Conservation (phyloP, 2,329 filamentous ascomycete genomes). For the Orbilia javanica region DNA sequence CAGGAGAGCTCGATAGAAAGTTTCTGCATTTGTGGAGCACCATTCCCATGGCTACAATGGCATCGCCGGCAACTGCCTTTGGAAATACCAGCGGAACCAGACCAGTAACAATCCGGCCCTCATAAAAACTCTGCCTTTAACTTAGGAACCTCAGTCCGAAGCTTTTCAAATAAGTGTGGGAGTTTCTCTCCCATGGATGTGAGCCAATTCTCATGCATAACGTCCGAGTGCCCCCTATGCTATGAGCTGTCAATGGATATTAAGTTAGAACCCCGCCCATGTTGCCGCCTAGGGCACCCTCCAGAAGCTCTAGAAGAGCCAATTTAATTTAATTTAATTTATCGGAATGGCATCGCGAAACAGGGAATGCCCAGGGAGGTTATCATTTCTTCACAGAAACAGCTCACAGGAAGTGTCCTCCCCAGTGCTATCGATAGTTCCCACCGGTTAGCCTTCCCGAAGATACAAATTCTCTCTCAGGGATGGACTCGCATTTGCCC, state of each 20-base stretch:
- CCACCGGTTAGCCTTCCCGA: slow-evolving; percentile 53
- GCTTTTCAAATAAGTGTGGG: slow-evolving; percentile 46
- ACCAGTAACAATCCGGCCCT: slow-evolving; percentile 10
- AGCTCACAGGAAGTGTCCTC: slow-evolving; percentile 1
- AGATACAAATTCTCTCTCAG: slow-evolving; percentile 8
- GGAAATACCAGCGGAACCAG: slow-evolving; percentile 20
- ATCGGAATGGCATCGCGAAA: slow-evolving; percentile 57
- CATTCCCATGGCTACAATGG: slow-evolving; percentile 26
- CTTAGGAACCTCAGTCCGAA: slow-evolving; percentile 43
- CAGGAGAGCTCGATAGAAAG: slow-evolving; percentile 2
- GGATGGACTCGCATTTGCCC: slow-evolving; percentile 38
- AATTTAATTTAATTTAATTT: slow-evolving; percentile 58
- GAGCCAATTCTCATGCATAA: slow-evolving; percentile 28
- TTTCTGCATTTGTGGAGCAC: slow-evolving; percentile 7
- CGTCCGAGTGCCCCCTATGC: slow-evolving; percentile 21
- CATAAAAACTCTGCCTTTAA: neutral
- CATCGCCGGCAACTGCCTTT: neutral
- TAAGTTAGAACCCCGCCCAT: slow-evolving; percentile 40
- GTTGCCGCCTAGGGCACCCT: slow-evolving; percentile 46
- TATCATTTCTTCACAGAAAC: slow-evolving; percentile 14
- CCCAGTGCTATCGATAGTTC: neutral
- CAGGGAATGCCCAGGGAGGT: slow-evolving; percentile 31
- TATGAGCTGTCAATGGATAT: slow-evolving; percentile 56
- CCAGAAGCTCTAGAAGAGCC: slow-evolving; percentile 30
- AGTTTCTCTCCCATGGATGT: slow-evolving; percentile 56